These are phyloP conservation scores for Sphenostylis stenocarpa DNA, from an alignment of 306 rosid species.

Conservation along the genomic window DNA sequence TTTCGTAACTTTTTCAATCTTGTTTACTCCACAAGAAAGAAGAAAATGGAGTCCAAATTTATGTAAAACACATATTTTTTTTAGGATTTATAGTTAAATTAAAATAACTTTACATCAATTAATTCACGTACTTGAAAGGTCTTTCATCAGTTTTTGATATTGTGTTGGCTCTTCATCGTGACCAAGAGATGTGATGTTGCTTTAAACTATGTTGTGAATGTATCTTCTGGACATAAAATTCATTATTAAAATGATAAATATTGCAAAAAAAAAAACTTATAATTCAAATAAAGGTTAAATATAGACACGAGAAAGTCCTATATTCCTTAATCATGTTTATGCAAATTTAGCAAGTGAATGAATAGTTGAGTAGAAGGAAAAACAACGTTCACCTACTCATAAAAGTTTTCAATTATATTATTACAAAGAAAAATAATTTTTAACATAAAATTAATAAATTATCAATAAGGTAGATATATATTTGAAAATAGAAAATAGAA, in stretches of 20 bases:
- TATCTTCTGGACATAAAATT: not conserved
- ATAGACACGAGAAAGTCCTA: not conserved
- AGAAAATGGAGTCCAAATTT: no score
- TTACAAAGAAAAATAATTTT: not conserved
- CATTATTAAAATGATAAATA: not conserved
- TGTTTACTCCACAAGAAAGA: no score
- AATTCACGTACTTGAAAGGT: no score
- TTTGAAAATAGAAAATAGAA: no score
- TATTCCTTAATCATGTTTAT: not conserved
- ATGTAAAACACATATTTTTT: no score
- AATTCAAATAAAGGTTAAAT: not conserved
- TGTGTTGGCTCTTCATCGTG: constrained; percentile 15
- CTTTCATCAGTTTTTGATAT: not conserved
- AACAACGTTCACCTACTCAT: not conserved
- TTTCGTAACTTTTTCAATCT: no score
- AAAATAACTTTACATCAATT: no score
- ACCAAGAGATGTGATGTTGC: not conserved
- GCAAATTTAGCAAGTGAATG: not conserved
- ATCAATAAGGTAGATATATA: not conserved
- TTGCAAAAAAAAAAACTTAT: not conserved
- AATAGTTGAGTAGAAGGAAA: not conserved
- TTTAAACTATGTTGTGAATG: no score
- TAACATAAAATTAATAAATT: not conserved
- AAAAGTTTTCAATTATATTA: not conserved
- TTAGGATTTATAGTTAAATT: no score